Conservation (phyloP, 139 green algal genomes). For the Chlorella sp. region DNA sequence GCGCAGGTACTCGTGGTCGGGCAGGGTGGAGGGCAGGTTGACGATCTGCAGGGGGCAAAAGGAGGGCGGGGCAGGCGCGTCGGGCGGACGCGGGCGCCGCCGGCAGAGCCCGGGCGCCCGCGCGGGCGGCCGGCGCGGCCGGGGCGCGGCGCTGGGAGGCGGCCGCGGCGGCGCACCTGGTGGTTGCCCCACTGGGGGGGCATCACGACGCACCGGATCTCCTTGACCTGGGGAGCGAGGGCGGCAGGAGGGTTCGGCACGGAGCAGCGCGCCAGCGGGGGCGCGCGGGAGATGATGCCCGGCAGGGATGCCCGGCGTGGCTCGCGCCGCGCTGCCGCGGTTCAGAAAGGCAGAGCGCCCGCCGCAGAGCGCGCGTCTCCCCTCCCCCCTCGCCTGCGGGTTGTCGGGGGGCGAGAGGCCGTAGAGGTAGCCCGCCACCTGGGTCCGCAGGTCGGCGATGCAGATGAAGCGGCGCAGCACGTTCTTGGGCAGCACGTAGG, state of each 20-base stretch:
- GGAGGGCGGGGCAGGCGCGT: neutral
- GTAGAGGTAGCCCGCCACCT: constrained; percentile 94
- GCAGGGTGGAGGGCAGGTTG: constrained; percentile 83
- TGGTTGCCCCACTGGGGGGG: constrained; percentile 98
- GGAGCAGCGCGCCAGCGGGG: neutral
- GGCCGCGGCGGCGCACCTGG: constrained; percentile 46
- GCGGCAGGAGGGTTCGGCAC: too few species aligned
- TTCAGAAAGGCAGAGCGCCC: neutral
- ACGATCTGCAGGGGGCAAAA: constrained; percentile 45
- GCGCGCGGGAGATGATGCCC: too few species aligned
- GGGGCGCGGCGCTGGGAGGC: neutral
- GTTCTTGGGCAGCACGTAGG: constrained; percentile 99
- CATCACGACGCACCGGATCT: constrained; percentile 96
- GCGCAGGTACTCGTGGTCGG: constrained; percentile 95
- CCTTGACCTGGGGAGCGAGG: constrained; percentile 97
- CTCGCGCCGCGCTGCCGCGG: too few species aligned
- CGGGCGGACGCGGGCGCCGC: too few species aligned
- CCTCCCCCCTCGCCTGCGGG: constrained; percentile 59
- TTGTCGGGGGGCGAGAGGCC: constrained; percentile 96
- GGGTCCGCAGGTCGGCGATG: constrained; percentile 96
- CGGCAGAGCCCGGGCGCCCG: too few species aligned
- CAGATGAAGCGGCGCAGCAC: constrained; percentile 99
- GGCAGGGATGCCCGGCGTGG: too few species aligned
- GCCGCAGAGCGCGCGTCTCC: too few species aligned
- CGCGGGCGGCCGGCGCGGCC: too few species aligned